phyloP scores from a whole-genome alignment of 805 yeast species.

The Ogataea corticis region DNA sequence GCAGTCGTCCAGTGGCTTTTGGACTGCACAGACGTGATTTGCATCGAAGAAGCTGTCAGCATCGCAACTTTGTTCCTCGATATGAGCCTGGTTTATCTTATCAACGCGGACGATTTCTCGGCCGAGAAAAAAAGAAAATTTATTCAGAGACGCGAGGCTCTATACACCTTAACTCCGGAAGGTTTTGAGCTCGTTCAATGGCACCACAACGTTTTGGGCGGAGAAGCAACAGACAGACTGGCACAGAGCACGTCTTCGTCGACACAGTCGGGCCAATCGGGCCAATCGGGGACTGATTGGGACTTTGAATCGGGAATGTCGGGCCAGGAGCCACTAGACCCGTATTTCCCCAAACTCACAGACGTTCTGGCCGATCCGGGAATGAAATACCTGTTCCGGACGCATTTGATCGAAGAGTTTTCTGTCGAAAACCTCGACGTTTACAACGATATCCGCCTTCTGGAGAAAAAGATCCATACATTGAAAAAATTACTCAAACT shows the following conservation, averaged over 20 bases:
- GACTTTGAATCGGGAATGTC: constrained; percentile 4
- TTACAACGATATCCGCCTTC: constrained; percentile 56
- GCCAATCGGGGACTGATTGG: constrained; percentile 4
- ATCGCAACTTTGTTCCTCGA: constrained; percentile 52
- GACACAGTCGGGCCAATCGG: too few species aligned
- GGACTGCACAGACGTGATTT: constrained; percentile 81
- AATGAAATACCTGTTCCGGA: constrained; percentile 61
- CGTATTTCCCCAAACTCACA: constrained; percentile 28
- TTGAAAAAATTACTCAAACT: constrained; percentile 42
- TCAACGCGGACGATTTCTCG: constrained; percentile 28
- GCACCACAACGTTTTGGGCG: constrained; percentile 9
- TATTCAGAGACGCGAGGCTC: constrained; percentile 18
- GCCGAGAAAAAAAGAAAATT: constrained; percentile 7
- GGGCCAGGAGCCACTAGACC: constrained; percentile 1
- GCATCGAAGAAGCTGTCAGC: constrained; percentile 50
- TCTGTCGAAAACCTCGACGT: constrained; percentile 81
- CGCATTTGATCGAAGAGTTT: constrained; percentile 60
- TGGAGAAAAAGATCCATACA: constrained; percentile 46
- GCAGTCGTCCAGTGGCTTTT: constrained; percentile 83
- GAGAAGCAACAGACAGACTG: not conserved
- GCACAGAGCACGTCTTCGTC: not conserved
- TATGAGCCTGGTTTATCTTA: constrained; percentile 44
- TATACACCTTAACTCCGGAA: constrained; percentile 24
- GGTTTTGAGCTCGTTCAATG: constrained; percentile 28
- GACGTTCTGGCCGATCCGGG: constrained; percentile 73